A percentile compares a stretch with the other conserved stretches of the same genome.
Evolutionary conservation across 208 protist species (phyloP).

Genomic region (Herpetomonas tarakana): DNA sequence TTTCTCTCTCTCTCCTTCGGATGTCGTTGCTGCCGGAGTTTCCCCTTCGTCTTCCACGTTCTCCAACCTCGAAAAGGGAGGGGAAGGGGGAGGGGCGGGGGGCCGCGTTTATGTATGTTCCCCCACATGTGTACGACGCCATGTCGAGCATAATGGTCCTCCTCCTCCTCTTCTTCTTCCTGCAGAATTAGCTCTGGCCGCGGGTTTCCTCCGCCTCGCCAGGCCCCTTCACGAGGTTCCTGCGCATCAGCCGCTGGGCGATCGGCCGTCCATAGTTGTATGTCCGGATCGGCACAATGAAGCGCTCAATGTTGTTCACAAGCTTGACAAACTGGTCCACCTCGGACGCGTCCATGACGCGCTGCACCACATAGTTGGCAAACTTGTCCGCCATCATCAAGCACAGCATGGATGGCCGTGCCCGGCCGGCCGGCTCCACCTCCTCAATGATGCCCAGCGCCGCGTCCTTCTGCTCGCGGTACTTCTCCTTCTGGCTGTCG

Average conservation of each 20-base stretch:
- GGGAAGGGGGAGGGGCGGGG: background rate
- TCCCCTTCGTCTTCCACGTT: no score
- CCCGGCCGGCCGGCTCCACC: conserved; percentile 30
- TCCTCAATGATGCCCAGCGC: conserved; percentile 69
- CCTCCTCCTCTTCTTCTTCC: conserved; percentile 5
- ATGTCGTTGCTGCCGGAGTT: no score
- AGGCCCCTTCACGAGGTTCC: conserved; percentile 63
- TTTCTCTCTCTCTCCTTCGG: no score
- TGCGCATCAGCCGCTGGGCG: conserved; percentile 89
- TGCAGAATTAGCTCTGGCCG: background rate
- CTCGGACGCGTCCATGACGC: conserved; percentile 92
- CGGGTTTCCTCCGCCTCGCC: conserved; percentile 24
- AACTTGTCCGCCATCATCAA: conserved; percentile 96
- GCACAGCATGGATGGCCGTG: conserved; percentile 74
- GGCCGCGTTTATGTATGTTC: conserved; percentile 3
- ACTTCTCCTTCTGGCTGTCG: conserved; percentile 63
- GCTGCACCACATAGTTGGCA: conserved; percentile 98
- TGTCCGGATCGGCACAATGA: conserved; percentile 88
- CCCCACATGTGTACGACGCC: no score
- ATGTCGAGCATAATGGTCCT: no score
- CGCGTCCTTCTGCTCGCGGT: conserved; percentile 75
- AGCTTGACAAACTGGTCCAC: conserved; percentile 76
- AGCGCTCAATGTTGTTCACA: conserved; percentile 86
- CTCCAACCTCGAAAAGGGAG: no score
- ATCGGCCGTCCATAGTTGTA: conserved; percentile 97